Conservation (phyloP, 2,329 filamentous ascomycete species). For the Aspergillus brunneoviolaceus region DNA sequence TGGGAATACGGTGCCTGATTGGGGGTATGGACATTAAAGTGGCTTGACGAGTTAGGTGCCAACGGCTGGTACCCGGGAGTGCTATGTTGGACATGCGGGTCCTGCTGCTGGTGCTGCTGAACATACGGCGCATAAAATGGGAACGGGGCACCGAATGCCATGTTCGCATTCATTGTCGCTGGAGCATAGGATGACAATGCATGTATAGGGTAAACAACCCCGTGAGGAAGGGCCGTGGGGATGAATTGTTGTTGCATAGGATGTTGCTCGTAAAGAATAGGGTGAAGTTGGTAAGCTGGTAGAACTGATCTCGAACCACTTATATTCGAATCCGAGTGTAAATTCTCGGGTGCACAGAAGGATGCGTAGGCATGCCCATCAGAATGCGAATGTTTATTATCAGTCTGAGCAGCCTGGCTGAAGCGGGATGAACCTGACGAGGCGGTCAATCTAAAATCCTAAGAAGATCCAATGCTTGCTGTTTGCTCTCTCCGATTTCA, state of each 20-base stretch:
- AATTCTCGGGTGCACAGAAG: constrained; percentile 21
- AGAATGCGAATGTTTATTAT: constrained; percentile 22
- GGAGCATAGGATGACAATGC: constrained; percentile 27
- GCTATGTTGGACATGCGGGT: constrained; percentile 7
- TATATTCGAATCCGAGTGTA: constrained; percentile 29
- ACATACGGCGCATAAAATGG: constrained; percentile 30
- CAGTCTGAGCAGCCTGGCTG: constrained; percentile 12
- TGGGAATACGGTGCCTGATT: constrained; percentile 25
- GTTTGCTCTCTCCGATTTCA: not conserved
- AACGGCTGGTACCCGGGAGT: constrained; percentile 24
- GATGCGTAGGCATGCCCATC: constrained; percentile 19
- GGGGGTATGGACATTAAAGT: constrained; percentile 16
- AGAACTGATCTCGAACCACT: constrained; percentile 30
- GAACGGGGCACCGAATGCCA: constrained; percentile 28
- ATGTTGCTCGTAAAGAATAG: constrained; percentile 27
- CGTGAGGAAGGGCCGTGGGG: constrained; percentile 23
- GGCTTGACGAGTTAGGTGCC: constrained; percentile 20
- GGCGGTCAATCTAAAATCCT: not conserved
- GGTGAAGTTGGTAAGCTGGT: constrained; percentile 26
- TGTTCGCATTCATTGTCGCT: constrained; percentile 14
- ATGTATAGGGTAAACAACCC: constrained; percentile 32
- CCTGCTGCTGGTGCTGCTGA: constrained; percentile 25
- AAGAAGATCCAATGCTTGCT: not conserved
- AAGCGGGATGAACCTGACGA: constrained; percentile 11
- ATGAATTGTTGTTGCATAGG: constrained; percentile 30